phyloP scores from a whole-genome alignment of 441 rosid genomes.

The Bruguiera hainesii region DNA sequence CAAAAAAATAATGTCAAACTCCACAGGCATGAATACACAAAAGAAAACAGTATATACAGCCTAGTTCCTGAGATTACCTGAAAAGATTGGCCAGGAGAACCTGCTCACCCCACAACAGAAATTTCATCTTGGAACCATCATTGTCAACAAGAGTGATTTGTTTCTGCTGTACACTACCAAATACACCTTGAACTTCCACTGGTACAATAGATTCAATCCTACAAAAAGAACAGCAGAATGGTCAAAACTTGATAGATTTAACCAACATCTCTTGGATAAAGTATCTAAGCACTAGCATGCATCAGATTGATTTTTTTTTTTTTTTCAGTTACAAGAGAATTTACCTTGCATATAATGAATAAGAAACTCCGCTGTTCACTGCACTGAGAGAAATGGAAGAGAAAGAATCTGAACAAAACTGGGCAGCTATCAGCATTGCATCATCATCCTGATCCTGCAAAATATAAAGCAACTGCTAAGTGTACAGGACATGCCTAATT shows the following conservation, averaged over 20 bases:
- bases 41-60: slow-evolving; percentile 13
- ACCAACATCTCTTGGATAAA: background rate
- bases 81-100: slow-evolving; percentile 70
- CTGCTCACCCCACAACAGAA: slow-evolving; percentile 93
- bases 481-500: background rate
- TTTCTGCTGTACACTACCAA: slow-evolving; percentile 52
- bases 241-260: background rate
- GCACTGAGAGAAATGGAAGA: slow-evolving; percentile 67
- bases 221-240: slow-evolving; percentile 19
- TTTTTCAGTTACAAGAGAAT: too few species aligned
- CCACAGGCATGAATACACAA: slow-evolving; percentile 7
- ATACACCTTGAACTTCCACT: slow-evolving; percentile 57
- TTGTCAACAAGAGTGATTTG: slow-evolving; percentile 70
- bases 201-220: slow-evolving; percentile 88
- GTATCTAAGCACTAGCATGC: background rate
- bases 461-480: slow-evolving; percentile 16
- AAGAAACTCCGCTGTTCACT: slow-evolving; percentile 52
- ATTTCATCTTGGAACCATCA: slow-evolving; percentile 59
- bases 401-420: slow-evolving; percentile 83
- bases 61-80: slow-evolving; percentile 52
- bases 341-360: slow-evolving; percentile 84
- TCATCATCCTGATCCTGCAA: slow-evolving; percentile 87
- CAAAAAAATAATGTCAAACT: slow-evolving; percentile 20
- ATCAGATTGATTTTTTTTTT: background rate
- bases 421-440: slow-evolving; percentile 76